Evolutionary conservation across 495 filamentous ascomycete species (phyloP).

Genomic region (Aspergillus diversus): DNA sequence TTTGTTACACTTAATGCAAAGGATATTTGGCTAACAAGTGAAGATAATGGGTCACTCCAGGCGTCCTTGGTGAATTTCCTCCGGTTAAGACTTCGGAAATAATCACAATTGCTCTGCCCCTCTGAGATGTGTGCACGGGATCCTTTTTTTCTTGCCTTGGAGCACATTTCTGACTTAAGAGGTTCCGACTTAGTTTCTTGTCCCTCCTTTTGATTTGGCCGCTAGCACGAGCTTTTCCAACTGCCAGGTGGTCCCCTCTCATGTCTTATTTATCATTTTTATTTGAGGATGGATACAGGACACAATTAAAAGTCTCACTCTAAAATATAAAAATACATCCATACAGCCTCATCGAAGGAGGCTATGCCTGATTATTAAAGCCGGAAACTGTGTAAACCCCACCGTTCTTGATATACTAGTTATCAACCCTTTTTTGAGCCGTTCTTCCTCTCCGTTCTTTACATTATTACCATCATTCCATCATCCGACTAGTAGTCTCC

Average conservation of each 20-base stretch:
- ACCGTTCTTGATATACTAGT: background rate
- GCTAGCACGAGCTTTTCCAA: background rate
- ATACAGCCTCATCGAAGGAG: conserved; percentile 3
- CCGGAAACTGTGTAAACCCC: background rate
- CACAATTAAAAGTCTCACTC: background rate
- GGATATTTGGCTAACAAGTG: too few species aligned
- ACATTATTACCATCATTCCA: background rate
- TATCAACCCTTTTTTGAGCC: background rate
- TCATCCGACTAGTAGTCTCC: background rate
- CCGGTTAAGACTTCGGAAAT: too few species aligned
- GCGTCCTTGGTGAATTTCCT: too few species aligned
- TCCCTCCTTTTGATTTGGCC: background rate
- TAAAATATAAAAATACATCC: background rate
- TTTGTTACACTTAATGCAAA: too few species aligned
- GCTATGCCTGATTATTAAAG: background rate
- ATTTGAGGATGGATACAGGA: background rate
- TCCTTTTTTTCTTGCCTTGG: too few species aligned
- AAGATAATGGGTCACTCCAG: too few species aligned
- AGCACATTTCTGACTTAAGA: too few species aligned
- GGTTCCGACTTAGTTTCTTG: background rate
- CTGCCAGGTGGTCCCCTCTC: background rate
- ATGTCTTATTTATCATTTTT: background rate
- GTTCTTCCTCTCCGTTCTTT: background rate
- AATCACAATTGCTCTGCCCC: too few species aligned
- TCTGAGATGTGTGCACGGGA: too few species aligned